These are phyloP conservation scores for Syzygium grande DNA, from an alignment of 345 rosid species.

Conservation along the genomic window DNA sequence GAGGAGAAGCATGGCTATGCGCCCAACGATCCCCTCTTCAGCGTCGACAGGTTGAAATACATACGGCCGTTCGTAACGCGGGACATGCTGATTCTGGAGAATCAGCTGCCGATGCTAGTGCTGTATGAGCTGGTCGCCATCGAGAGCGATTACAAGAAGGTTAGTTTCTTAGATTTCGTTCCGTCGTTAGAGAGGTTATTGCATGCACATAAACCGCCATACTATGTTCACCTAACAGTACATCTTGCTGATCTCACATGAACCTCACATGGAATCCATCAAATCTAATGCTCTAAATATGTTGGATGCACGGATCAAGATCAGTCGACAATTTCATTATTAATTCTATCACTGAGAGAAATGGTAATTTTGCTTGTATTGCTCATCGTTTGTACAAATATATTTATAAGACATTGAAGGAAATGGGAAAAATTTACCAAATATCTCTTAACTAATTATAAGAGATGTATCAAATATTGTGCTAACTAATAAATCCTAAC, in stretches of 20 bases:
- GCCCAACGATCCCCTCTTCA: not conserved
- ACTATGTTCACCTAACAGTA: too few species aligned
- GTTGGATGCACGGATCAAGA: not conserved
- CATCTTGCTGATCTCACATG: too few species aligned
- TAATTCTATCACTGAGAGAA: too few species aligned
- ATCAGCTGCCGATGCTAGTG: constrained; percentile 39
- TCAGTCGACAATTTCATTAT: too few species aligned
- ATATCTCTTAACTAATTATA: not conserved
- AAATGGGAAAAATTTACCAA: not conserved
- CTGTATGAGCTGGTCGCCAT: constrained; percentile 17
- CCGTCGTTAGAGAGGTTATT: not conserved
- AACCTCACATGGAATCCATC: too few species aligned
- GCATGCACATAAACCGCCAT: too few species aligned
- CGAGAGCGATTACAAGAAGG: constrained; percentile 3
- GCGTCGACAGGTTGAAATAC: not conserved
- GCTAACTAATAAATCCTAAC: not conserved
- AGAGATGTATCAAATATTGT: not conserved
- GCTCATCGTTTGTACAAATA: too few species aligned
- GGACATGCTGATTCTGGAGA: constrained; percentile 51
- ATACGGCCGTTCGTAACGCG: constrained; percentile 29
- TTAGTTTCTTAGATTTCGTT: not conserved
- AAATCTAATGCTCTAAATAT: too few species aligned
- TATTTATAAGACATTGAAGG: not conserved
- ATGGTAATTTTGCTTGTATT: too few species aligned
- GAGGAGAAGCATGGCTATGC: not conserved